These are phyloP conservation scores for Vitis hybrid DNA, from an alignment of 177 flowering plant genomes.

Conservation along the genomic window DNA sequence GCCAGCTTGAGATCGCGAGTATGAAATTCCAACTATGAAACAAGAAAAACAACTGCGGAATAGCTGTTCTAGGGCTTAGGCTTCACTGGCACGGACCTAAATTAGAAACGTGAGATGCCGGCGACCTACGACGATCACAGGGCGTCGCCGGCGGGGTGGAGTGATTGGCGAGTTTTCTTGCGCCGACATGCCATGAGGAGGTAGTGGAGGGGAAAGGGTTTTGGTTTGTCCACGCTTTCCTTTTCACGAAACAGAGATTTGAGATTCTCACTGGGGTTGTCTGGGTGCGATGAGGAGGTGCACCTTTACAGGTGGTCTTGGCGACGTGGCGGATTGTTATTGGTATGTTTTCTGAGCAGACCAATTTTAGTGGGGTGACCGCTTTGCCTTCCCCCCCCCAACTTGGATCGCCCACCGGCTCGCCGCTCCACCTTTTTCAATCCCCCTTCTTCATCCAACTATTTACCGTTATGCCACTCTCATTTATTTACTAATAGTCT, in stretches of 20 bases:
- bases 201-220: too few species aligned
- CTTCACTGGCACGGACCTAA: background rate
- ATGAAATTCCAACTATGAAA: background rate
- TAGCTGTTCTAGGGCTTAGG: background rate
- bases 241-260: background rate
- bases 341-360: background rate
- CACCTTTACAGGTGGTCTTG: background rate
- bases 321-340: background rate
- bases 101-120: conserved; percentile 7
- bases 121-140: background rate
- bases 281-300: background rate
- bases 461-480: background rate
- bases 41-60: background rate
- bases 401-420: background rate
- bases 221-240: too few species aligned
- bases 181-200: too few species aligned
- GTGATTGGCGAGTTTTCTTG: background rate
- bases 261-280: background rate
- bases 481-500: too few species aligned
- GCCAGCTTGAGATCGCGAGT: background rate
- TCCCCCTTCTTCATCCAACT: background rate
- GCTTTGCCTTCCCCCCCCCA: background rate
- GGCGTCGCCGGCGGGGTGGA: background rate
- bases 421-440: background rate
- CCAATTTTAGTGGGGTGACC: background rate